Evolutionary conservation across 768 basidiomycete genomes (phyloP), one percentile per base, ranked within the genome.

Genomic region (Dentipellis fragilis): DNA sequence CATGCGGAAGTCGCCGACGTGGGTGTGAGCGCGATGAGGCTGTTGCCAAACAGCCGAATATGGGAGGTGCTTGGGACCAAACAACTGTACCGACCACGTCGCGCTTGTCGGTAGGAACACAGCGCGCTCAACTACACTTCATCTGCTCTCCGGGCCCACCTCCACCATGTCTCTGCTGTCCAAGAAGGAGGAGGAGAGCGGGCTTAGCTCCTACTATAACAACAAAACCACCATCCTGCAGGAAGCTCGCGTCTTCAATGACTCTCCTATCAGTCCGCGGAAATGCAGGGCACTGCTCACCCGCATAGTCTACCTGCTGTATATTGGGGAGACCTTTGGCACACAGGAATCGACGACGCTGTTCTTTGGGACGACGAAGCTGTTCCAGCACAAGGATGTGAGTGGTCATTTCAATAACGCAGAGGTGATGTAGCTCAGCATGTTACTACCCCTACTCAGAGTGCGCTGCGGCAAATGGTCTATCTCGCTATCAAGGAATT

Each of bases 381-480:
- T 99, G 56, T 99, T 99, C 73, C 96, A 98, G 73, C 89, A 99
- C 72, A 99, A 98, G 71, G 96, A 99, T 75, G 95, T 97, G 67
- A 73, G 95, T 79, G 21, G 10, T 19, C 8, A 22, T 12, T 34
- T 5, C 3, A 4, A 1, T 17, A 35, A 0, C 16, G 34, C 8
- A 14, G 22, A 37, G 45, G 17, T 10, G 47, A 14, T 49, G 17
- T 17, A 2, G 45, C 16, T 23, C 10, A 16, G 5, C 40, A 3
- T 37, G 37, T 47, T 35, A 35, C 14, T 21, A 50, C 22, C 49
- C 55, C 42, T 17, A 53, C 57, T 16, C 71, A 97, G 94, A 87
- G 86, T 64, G 94, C 94, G 10, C 77, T 99, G 59, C 85, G 96
- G 56, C 96, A 99, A 71, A 94, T 93, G 75, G 94, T 99, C 22